phyloP scores from a whole-genome alignment of 352 stramenopile genomes.

The Phytophthora europaea region DNA sequence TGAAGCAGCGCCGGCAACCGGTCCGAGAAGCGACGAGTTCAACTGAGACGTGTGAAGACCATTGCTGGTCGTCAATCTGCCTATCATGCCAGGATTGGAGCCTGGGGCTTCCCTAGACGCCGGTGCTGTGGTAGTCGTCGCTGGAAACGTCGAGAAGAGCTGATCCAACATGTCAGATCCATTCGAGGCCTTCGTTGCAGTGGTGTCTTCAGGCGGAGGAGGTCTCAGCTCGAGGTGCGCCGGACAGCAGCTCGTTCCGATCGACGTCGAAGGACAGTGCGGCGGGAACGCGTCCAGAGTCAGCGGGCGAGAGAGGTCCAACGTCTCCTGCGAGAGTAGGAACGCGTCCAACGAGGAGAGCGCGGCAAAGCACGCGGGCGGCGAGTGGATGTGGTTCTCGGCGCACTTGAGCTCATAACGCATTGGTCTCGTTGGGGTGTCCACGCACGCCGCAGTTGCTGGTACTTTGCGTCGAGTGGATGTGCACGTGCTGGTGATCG shows the following conservation, averaged over 20 bases:
- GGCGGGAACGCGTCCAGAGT: conserved; percentile 43
- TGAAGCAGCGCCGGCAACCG: background rate
- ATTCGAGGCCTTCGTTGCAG: conserved; percentile 16
- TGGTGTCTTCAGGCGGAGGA: conserved; percentile 30
- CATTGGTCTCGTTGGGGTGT: conserved; percentile 34
- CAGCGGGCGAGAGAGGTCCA: conserved; percentile 40
- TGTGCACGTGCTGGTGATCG: conserved; percentile 9
- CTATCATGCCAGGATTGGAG: conserved; percentile 1
- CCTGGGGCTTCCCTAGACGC: conserved; percentile 2
- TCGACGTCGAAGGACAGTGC: conserved; percentile 38
- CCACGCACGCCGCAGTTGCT: conserved; percentile 24
- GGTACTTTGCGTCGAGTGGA: conserved; percentile 33
- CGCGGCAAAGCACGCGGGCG: conserved; percentile 61
- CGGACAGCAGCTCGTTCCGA: conserved; percentile 47
- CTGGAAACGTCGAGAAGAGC: conserved; percentile 29
- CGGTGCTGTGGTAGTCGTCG: background rate
- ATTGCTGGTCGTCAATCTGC: background rate
- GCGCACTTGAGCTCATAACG: conserved; percentile 69
- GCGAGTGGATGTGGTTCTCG: conserved; percentile 65
- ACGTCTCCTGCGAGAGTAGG: conserved; percentile 44
- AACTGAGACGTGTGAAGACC: conserved; percentile 5
- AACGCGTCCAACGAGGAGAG: conserved; percentile 59
- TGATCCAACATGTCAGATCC: conserved; percentile 33
- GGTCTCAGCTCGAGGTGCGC: conserved; percentile 44
- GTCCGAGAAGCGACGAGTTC: conserved; percentile 9